Percentiles rank a stretch among this genome's conserved stretches.
phyloP scores from a whole-genome alignment of 2,329 filamentous ascomycete species.

The Aspergillus pseudotamarii region DNA sequence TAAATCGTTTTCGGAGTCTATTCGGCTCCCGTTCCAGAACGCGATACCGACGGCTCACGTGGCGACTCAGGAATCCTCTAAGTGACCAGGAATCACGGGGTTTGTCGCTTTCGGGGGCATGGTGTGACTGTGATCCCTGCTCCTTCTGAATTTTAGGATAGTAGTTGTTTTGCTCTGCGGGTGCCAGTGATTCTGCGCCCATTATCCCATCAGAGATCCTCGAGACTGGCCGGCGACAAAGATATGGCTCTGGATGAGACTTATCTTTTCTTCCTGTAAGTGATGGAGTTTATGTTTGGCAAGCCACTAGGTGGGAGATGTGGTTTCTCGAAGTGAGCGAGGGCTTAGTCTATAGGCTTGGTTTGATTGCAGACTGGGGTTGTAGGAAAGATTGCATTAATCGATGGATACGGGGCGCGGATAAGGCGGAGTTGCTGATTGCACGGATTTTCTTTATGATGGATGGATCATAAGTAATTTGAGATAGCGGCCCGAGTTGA shows the following conservation, averaged over 20 bases:
- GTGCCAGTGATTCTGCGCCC: conserved; percentile 25
- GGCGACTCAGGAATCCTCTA: conserved; percentile 29
- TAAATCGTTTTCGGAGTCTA: conserved; percentile 31
- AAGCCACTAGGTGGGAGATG: not conserved
- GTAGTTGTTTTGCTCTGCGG: conserved; percentile 18
- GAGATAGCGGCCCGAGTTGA: not conserved
- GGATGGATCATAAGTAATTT: not conserved
- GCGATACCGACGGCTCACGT: conserved; percentile 32
- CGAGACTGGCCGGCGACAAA: no score
- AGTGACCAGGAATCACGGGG: conserved; percentile 31
- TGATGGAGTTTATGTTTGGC: conserved; percentile 1
- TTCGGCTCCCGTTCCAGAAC: conserved; percentile 36
- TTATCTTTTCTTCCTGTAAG: not conserved
- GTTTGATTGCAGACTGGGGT: not conserved
- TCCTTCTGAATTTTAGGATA: conserved; percentile 18
- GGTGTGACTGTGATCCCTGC: conserved; percentile 11
- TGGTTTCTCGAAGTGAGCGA: not conserved
- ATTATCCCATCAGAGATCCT: conserved; percentile 18
- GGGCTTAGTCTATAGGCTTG: not conserved
- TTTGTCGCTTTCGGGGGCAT: conserved; percentile 5
- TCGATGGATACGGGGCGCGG: not conserved
- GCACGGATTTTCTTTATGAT: not conserved
- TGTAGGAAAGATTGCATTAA: not conserved
- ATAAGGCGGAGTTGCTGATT: not conserved
- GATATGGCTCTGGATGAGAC: no score